Conservation (phyloP, 2,329 filamentous ascomycete species). For the Fusarium fujikuroi region DNA sequence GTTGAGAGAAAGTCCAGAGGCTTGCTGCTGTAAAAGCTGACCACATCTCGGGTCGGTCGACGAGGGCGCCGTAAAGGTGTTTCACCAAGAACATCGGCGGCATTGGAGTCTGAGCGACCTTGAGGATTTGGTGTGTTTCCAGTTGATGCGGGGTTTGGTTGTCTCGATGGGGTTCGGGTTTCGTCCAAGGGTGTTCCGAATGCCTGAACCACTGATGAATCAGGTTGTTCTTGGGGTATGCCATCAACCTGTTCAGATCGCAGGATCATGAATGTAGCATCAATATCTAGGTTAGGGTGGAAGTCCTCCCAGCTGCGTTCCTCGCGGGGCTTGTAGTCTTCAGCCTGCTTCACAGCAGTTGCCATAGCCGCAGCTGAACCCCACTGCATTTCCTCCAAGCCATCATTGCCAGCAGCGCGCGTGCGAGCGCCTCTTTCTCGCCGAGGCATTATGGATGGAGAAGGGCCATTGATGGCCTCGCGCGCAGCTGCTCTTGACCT, state of each 20-base stretch:
- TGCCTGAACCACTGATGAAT: constrained; percentile 49
- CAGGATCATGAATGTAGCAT: constrained; percentile 80
- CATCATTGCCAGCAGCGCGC: constrained; percentile 62
- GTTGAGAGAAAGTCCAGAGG: constrained; percentile 55
- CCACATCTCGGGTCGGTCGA: constrained; percentile 62
- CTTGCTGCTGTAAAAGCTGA: constrained; percentile 64
- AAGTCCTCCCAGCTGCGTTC: constrained; percentile 98
- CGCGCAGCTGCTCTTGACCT: constrained; percentile 62
- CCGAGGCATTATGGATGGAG: constrained; percentile 60
- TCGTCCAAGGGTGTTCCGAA: constrained; percentile 51
- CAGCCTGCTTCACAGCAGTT: constrained; percentile 86
- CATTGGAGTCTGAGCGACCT: constrained; percentile 45
- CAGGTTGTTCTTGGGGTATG: constrained; percentile 56
- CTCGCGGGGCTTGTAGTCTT: constrained; percentile 97
- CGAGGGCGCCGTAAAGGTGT: constrained; percentile 52
- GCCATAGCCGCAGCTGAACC: constrained; percentile 90
- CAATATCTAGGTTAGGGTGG: constrained; percentile 93
- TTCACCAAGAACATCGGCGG: constrained; percentile 46
- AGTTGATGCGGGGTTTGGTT: constrained; percentile 56
- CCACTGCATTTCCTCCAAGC: constrained; percentile 74
- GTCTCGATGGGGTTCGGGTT: constrained; percentile 58
- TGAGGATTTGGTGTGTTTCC: constrained; percentile 57
- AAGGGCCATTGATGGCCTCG: constrained; percentile 53
- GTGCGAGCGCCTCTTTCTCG: constrained; percentile 68
- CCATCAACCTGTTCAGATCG: constrained; percentile 88